phyloP scores from a whole-genome alignment of 1,139 yeast species.

The Taphrina deformans region DNA sequence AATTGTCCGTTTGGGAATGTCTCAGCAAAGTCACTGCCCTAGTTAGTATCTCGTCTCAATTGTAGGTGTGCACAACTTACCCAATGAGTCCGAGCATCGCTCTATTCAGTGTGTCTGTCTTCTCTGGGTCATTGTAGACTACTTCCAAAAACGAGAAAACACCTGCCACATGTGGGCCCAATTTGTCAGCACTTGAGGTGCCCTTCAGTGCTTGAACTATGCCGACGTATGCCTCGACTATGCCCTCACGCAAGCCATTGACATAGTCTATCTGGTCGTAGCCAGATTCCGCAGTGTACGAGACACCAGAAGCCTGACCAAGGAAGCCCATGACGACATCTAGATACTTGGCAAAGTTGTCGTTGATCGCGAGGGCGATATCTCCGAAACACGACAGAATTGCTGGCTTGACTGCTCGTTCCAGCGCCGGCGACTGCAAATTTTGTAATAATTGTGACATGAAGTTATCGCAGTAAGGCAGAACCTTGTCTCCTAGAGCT shows the following conservation, averaged over 20 bases:
- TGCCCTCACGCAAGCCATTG: slow-evolving; percentile 73
- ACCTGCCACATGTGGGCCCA: slow-evolving; percentile 64
- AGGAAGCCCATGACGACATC: slow-evolving; percentile 75
- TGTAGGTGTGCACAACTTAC: too few relatives aligned
- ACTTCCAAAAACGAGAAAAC: slow-evolving; percentile 68
- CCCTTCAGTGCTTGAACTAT: slow-evolving; percentile 73
- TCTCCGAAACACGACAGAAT: slow-evolving; percentile 96
- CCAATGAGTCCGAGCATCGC: slow-evolving; percentile 36
- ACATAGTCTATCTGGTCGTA: slow-evolving; percentile 78
- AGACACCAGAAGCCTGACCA: slow-evolving; percentile 56
- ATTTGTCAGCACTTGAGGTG: slow-evolving; percentile 61
- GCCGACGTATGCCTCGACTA: slow-evolving; percentile 92
- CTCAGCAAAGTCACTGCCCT: slow-evolving; percentile 37
- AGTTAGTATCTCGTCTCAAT: too few relatives aligned
- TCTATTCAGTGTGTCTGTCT: slow-evolving; percentile 34
- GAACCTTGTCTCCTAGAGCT: slow-evolving; percentile 71
- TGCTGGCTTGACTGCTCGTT: slow-evolving; percentile 79
- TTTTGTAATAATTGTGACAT: slow-evolving; percentile 79
- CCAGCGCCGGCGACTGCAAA: slow-evolving; percentile 53
- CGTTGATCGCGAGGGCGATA: slow-evolving; percentile 84
- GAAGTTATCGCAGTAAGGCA: slow-evolving; percentile 72
- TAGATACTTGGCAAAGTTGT: slow-evolving; percentile 72
- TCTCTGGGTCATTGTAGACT: slow-evolving; percentile 55
- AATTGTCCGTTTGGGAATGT: slow-evolving; percentile 36
- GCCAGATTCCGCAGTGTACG: slow-evolving; percentile 56